A percentile compares a stretch with the other conserved stretches of the same genome.
Conservation (phyloP, 202 grass and related monocot genomes). For the Miscanthus sacchariflorus region DNA sequence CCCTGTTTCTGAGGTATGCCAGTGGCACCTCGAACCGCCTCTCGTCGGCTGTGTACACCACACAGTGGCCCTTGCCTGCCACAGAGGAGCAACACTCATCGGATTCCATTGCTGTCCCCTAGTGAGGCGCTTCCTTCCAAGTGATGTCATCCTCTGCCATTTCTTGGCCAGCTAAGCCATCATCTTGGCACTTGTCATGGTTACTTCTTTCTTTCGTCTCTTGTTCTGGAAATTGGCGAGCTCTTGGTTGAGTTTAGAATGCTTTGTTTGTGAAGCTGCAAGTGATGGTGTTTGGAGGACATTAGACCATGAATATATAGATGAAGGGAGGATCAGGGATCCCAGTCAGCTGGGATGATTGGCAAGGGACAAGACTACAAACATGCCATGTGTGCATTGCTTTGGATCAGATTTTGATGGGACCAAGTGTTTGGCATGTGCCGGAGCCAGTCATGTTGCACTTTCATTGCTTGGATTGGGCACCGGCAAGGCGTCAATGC, state of each 20-base stretch:
- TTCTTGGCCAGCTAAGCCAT: slow-evolving; percentile 47
- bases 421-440: not conserved
- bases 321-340: not conserved
- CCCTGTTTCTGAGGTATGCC: slow-evolving; percentile 21
- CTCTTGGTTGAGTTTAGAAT: not conserved
- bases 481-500: not conserved
- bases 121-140: slow-evolving; percentile 15
- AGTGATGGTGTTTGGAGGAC: slow-evolving; percentile 34
- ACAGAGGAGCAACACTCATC: slow-evolving; percentile 23
- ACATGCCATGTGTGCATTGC: not conserved
- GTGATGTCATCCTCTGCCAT: slow-evolving; percentile 33
- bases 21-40: slow-evolving; percentile 60
- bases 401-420: slow-evolving; percentile 6
- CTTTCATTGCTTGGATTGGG: not conserved
- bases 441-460: not conserved
- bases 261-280: slow-evolving; percentile 12
- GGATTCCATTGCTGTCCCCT: not conserved
- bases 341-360: not conserved
- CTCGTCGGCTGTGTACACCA: slow-evolving; percentile 51
- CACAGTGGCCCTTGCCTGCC: slow-evolving; percentile 53
- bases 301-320: slow-evolving; percentile 41
- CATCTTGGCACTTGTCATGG: slow-evolving; percentile 27
- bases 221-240: not conserved
- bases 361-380: slow-evolving; percentile 40
- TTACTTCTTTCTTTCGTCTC: not conserved